These are phyloP conservation scores for Ustilago sp. DNA, from an alignment of 1,284 basidiomycete genomes.

Conservation along the genomic window DNA sequence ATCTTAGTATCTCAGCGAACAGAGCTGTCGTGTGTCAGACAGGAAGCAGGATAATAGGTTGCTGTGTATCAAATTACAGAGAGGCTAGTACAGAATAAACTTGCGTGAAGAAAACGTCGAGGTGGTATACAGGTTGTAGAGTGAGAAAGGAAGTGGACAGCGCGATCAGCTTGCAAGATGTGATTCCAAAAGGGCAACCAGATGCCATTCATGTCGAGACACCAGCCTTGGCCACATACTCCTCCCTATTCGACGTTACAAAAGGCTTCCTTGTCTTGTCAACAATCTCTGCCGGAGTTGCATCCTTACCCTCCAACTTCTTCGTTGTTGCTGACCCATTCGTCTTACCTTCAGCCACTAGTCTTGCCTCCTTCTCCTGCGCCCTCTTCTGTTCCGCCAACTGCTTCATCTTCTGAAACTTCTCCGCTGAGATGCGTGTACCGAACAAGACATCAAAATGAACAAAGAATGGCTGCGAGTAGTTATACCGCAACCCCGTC, in stretches of 20 bases:
- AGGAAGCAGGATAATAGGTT: too few species aligned
- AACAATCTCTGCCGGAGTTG: constrained; percentile 33
- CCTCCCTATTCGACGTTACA: constrained; percentile 33
- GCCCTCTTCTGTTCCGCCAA: constrained; percentile 35
- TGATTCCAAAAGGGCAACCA: background rate
- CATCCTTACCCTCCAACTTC: constrained; percentile 22
- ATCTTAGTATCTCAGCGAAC: too few species aligned
- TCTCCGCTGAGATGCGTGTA: constrained; percentile 76
- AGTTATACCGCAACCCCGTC: constrained; percentile 95
- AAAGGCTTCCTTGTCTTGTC: constrained; percentile 38
- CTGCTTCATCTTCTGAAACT: constrained; percentile 65
- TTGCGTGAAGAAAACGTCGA: background rate
- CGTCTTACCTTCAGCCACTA: background rate
- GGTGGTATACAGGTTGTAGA: constrained; percentile 6
- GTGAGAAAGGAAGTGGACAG: background rate
- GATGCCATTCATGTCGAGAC: constrained; percentile 18
- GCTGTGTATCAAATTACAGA: background rate
- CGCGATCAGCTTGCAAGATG: background rate
- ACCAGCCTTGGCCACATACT: constrained; percentile 53
- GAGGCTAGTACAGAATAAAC: background rate
- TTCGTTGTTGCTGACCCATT: constrained; percentile 1
- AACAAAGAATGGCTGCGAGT: constrained; percentile 87
- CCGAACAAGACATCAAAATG: constrained; percentile 75
- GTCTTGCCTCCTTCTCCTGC: constrained; percentile 23
- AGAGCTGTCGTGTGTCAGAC: too few species aligned